Base-by-base conservation (phyloP, 257 asterid species). In the Cordia subcordata region DNA sequence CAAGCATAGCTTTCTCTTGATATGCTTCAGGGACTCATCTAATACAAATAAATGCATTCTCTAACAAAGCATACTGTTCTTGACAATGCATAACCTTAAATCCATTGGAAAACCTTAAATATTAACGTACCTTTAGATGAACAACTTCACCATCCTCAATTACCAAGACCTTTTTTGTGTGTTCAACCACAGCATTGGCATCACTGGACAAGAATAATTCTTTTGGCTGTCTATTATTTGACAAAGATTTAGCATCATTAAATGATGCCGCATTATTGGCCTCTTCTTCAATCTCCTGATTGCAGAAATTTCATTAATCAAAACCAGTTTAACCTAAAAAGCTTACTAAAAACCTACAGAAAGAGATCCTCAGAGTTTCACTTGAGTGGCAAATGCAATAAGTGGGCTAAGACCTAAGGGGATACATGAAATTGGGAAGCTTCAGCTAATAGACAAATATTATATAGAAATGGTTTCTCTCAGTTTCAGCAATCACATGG, bases 161-260 rank as follows among this genome's bases (percentile, higher is more conserved):
- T 64, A 90, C 86, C 80, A 90, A 77, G 64, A 90, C 97, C 74
- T 75, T 86, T 65, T 84, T 90, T 11, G 97, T 90, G 81, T 90
- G 97, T 73, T 90, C 97, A 71, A 90, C 94, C 68, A 90, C 70
- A 69, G 97, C 97, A 77, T 84, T 84, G 64, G 96, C 86, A 66
- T 90, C 97, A 76, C 97, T 90, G 3, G 97, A 86, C 72, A 90
- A 71, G 77, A 82, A 86, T 53, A 90, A 74, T 68, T 90, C 97
- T 68, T 78, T 86, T 9, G 95, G 92, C 59, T 82, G 83, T 63
- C 79, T 87, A 67, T 79, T 76, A 70, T 77, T 77, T 19, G 87
- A 81, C 63, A 79, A 93, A 76, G 76, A 79, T 60, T 81, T 79
- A 47, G 77, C 23, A 67, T 81, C 94, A 70, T 56, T 63, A 70